Evolutionary conservation across 2,329 filamentous ascomycete species (phyloP), one percentile per base, ranked within the genome.

Genomic region (Knoxdaviesia capensis): DNA sequence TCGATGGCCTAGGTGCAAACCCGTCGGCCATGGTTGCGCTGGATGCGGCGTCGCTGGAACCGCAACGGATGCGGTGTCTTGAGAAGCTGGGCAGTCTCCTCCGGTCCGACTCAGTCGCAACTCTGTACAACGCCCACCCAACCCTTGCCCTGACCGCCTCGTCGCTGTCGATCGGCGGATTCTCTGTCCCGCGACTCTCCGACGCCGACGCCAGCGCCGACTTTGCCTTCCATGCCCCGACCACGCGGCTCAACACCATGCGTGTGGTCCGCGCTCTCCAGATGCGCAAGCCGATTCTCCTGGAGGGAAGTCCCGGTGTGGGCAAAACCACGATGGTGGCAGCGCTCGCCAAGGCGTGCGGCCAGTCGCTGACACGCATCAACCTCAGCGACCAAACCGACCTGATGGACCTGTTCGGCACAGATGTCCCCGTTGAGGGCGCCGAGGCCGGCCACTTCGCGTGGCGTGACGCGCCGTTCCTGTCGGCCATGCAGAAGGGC

Each of bases 331-430:
- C 88, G 1, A 68, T 99, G 9, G 76, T 99, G 28, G 79, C 80
- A 38, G 87, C 90, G 1, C 65, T 98, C 38, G 82, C 92, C 1
- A 71, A 73, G 49, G 77, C 79, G 4, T 80, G 84, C 48, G 85
- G 87, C 5, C 79, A 79, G 47, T 80, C 82, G 6, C 62, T 99
- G 47, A 94, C 86, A 1, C 74, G 90, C 51, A 94, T 99, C 59
- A 99, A 99, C 54, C 66, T 99, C 45, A 96, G 90, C 0, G 90
- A 98, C 51, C 90, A 98, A 60, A 98, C 92, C 0, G 90, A 98
- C 58, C 64, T 98, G 40, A 94, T 96, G 71, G 90, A 98, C 56
- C 65, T 98, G 1, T 98, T 98, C 56, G 90, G 90, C 45, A 94
- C 88, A 0, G 90, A 98, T 61, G 85, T 94, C 6, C 90, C 90